phyloP scores from a whole-genome alignment of 495 filamentous ascomycete species.

The Chlorociboria aeruginascens region DNA sequence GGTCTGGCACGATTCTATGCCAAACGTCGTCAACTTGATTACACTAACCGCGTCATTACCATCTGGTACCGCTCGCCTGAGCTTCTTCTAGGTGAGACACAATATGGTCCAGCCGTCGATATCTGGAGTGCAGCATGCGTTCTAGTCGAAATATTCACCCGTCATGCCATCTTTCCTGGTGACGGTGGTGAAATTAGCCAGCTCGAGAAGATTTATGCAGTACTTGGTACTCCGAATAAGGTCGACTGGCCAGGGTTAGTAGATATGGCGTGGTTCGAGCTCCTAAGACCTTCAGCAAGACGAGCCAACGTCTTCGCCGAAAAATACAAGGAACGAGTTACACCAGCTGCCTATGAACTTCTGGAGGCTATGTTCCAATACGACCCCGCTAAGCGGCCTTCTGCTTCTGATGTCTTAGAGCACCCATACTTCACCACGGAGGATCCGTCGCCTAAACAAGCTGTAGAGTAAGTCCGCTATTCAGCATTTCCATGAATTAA shows the following conservation, averaged over 20 bases:
- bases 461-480: constrained; percentile 59
- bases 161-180: constrained; percentile 89
- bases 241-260: constrained; percentile 76
- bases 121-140: constrained; percentile 98
- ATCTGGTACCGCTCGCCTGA: constrained; percentile 96
- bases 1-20: constrained; percentile 95
- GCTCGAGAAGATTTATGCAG: constrained; percentile 85
- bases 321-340: constrained; percentile 61
- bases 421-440: constrained; percentile 85
- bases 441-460: constrained; percentile 65
- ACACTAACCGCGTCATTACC: constrained; percentile 97
- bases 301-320: constrained; percentile 71
- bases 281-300: constrained; percentile 65
- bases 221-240: constrained; percentile 80
- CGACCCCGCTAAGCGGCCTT: constrained; percentile 75
- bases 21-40: constrained; percentile 85
- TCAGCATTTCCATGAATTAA: neutral
- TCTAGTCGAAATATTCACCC: constrained; percentile 91
- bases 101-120: constrained; percentile 89
- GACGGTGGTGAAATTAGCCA: constrained; percentile 92
- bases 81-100: constrained; percentile 84
- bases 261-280: constrained; percentile 93
- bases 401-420: constrained; percentile 72
- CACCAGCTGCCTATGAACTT: constrained; percentile 71
- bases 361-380: constrained; percentile 73